These are phyloP conservation scores for Plectosphaerella plurivora DNA, from an alignment of 2,329 filamentous ascomycete species.

Conservation along the genomic window DNA sequence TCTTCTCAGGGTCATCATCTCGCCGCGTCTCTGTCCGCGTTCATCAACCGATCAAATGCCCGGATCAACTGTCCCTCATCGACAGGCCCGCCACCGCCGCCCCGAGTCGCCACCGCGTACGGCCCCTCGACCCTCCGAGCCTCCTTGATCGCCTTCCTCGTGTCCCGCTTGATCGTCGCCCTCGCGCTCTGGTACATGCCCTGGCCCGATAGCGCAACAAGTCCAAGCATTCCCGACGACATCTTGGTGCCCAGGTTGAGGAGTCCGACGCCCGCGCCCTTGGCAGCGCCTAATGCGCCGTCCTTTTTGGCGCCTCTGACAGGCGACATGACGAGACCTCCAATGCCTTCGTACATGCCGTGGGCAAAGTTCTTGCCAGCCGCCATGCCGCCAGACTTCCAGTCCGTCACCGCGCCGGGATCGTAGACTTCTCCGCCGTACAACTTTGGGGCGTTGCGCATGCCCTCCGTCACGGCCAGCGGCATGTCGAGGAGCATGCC, in stretches of 20 bases:
- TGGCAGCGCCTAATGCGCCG: constrained; percentile 32
- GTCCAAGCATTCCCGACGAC: constrained; percentile 14
- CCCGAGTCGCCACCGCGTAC: neutral
- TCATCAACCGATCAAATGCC: neutral
- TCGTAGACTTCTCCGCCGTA: constrained; percentile 32
- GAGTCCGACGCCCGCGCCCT: constrained; percentile 38
- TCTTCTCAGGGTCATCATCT: no score
- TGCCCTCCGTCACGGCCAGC: constrained; percentile 44
- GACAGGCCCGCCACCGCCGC: neutral
- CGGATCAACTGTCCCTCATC: neutral
- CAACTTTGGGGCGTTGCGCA: constrained; percentile 47
- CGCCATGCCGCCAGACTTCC: constrained; percentile 36
- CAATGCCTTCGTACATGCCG: constrained; percentile 37
- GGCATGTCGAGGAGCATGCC: constrained; percentile 40
- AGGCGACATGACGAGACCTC: constrained; percentile 37
- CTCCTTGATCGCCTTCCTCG: constrained; percentile 2
- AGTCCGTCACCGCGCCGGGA: constrained; percentile 38
- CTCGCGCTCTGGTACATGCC: constrained; percentile 13
- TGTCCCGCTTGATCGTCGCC: constrained; percentile 9
- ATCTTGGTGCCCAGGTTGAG: constrained; percentile 16
- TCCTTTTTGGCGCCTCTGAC: constrained; percentile 32
- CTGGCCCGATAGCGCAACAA: constrained; percentile 14
- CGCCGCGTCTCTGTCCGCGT: no score
- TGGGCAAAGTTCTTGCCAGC: constrained; percentile 38
- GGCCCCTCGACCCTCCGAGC: neutral